Evolutionary conservation across 2,329 filamentous ascomycete species (phyloP), one percentile per base, ranked within the genome.

Genomic region (Fusarium torreyae): DNA sequence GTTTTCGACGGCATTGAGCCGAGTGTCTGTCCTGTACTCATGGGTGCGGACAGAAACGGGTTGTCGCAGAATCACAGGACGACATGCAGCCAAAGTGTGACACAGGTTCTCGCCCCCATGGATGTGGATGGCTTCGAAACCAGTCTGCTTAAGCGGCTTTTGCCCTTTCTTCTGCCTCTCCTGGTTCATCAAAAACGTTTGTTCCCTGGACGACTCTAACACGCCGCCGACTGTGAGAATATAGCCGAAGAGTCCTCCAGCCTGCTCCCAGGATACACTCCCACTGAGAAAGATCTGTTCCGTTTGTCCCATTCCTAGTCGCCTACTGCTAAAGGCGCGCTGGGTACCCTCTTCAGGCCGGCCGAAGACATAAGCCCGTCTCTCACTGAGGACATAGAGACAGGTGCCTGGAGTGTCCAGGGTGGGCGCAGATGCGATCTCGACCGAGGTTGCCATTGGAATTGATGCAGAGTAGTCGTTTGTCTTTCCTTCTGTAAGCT

Each of bases 281-380:
- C 96, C 96, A 1, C 93, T 92, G 61, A 99, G 78, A 78, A 99
- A 98, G 60, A 97, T 83, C 74, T 97, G 89, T 46, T 89, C 88
- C 1, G 93, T 84, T 76, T 91, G 91, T 28, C 84, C 79, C 70
- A 97, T 74, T 34, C 86, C 83, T 11, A 91, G 77, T 57, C 89
- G 92, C 68, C 91, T 88, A 79, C 94, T 90, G 38, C 86, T 85
- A 75, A 92, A 85, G 48, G 90, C 89, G 59, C 96, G 88, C 82
- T 98, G 96, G 1, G 92, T 92, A 17, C 95, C 96, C 80, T 99
- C 96, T 11, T 89, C 83, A 17, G 95, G 79, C 74, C 92, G 91
- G 20, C 96, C 96, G 75, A 99, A 92, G 17, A 98, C 72, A 79
- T 99, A 99, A 59, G 93, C 88, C 73, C 91, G 91, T 74, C 89